These are phyloP conservation scores for Rhodotorula kratochvilovae DNA, from an alignment of 768 basidiomycete species.

Conservation along the genomic window DNA sequence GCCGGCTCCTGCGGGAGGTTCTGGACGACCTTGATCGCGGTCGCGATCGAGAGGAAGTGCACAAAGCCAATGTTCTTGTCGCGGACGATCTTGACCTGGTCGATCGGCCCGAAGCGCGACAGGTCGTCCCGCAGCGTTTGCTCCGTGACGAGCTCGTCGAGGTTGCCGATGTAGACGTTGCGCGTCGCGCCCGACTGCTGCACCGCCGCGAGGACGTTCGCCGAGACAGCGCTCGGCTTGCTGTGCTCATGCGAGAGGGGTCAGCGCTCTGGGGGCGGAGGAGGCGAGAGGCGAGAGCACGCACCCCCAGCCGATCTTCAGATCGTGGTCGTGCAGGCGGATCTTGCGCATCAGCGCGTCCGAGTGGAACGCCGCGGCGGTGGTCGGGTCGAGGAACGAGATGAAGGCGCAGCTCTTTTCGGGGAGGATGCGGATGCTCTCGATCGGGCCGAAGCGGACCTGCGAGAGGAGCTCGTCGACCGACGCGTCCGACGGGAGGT, in stretches of 20 bases:
- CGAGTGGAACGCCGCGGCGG: constrained; percentile 93
- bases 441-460: constrained; percentile 95
- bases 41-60: constrained; percentile 90
- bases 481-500: constrained; percentile 87
- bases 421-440: constrained; percentile 86
- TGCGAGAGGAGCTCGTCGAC: constrained; percentile 97
- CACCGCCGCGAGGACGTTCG: constrained; percentile 79
- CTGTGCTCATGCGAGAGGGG: not conserved
- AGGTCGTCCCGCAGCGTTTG: constrained; percentile 87
- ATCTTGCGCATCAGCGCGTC: constrained; percentile 94
- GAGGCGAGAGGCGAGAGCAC: not conserved
- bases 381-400: constrained; percentile 88
- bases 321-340: constrained; percentile 85
- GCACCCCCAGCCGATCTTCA: constrained; percentile 93
- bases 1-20: constrained; percentile 83
- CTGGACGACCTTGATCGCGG: constrained; percentile 95
- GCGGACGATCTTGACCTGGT: constrained; percentile 98
- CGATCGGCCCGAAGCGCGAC: constrained; percentile 87
- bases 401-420: constrained; percentile 98
- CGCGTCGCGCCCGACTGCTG: constrained; percentile 86
- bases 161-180: constrained; percentile 91
- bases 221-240: constrained; percentile 82
- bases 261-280: not conserved
- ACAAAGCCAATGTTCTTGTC: constrained; percentile 99
- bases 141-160: constrained; percentile 64